Evolutionary conservation across 1,139 yeast species (phyloP).

Genomic region (Candida albicans): DNA sequence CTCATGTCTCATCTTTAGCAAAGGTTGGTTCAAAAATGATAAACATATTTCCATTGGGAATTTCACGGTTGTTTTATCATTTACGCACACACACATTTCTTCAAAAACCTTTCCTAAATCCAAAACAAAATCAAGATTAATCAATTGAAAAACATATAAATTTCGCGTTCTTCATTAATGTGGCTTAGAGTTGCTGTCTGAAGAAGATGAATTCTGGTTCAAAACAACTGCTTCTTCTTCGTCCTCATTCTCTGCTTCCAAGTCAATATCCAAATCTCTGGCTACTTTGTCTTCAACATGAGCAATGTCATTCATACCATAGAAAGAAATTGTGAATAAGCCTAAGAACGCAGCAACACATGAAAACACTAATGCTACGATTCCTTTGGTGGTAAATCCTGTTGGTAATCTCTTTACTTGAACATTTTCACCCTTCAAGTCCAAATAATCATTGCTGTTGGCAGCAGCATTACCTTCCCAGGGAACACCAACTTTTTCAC

Average conservation of each 20-base stretch:
- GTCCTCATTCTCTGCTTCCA: slow-evolving; percentile 19
- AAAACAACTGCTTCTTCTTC: slow-evolving; percentile 32
- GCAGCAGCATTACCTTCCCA: slow-evolving; percentile 71
- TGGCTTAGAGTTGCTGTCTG: slow-evolving; percentile 6
- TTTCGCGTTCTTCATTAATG: slow-evolving; percentile 1
- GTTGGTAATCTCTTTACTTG: slow-evolving; percentile 60
- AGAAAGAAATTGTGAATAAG: slow-evolving; percentile 51
- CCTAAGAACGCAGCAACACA: slow-evolving; percentile 61
- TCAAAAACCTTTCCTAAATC: slow-evolving; percentile 7
- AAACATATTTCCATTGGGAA: neutral
- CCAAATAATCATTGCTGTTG: slow-evolving; percentile 48
- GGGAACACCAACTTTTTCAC: slow-evolving; percentile 46
- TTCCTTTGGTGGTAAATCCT: slow-evolving; percentile 71
- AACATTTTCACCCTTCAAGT: slow-evolving; percentile 55
- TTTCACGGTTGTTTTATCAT: neutral
- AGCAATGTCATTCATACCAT: slow-evolving; percentile 67
- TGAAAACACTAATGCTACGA: slow-evolving; percentile 59
- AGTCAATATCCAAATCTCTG: slow-evolving; percentile 56
- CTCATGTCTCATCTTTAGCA: too few relatives aligned
- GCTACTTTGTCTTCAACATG: slow-evolving; percentile 60
- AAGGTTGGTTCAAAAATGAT: slow-evolving; percentile 8
- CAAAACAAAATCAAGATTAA: neutral
- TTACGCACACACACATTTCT: slow-evolving; percentile 12
- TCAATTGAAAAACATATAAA: neutral
- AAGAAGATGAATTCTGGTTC: slow-evolving; percentile 12